Conservation (phyloP, 2,329 filamentous ascomycete species). For the Cordyceps cateniannulata region DNA sequence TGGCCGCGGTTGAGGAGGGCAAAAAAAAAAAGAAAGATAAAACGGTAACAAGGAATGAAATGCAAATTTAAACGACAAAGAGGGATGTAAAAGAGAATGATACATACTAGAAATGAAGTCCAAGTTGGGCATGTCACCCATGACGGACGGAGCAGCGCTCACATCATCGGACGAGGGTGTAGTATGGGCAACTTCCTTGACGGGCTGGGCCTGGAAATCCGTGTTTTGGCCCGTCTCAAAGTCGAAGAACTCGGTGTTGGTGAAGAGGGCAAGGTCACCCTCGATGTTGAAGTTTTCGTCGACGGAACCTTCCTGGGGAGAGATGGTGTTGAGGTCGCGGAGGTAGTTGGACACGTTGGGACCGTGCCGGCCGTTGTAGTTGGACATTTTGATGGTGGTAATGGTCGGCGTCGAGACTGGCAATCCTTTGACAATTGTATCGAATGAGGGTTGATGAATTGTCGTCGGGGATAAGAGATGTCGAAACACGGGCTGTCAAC, state of each 20-base stretch:
- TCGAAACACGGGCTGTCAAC: neutral
- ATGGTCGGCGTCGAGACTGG: neutral
- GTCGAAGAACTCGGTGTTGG: constrained; percentile 76
- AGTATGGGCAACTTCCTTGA: constrained; percentile 34
- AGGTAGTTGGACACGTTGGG: constrained; percentile 89
- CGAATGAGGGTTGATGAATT: neutral
- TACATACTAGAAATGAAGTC: constrained; percentile 46
- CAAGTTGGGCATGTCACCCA: constrained; percentile 40
- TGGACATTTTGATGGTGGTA: constrained; percentile 49
- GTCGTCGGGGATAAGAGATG: neutral
- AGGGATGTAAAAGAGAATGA: constrained; percentile 15
- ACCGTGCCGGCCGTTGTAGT: constrained; percentile 68
- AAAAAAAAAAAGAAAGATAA: no score
- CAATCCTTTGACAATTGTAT: neutral
- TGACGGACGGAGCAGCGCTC: constrained; percentile 32
- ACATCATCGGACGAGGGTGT: constrained; percentile 32
- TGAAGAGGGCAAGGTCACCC: constrained; percentile 71
- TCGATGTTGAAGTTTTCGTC: constrained; percentile 60
- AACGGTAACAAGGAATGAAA: neutral
- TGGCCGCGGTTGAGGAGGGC: neutral
- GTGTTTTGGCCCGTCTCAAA: constrained; percentile 61
- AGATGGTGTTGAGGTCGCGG: constrained; percentile 72
- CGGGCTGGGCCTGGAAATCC: constrained; percentile 46
- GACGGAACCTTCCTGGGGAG: constrained; percentile 47
- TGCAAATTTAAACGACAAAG: neutral